Evolutionary conservation across 352 stramenopile genomes (phyloP).

Genomic region (Phytophthora idaei): DNA sequence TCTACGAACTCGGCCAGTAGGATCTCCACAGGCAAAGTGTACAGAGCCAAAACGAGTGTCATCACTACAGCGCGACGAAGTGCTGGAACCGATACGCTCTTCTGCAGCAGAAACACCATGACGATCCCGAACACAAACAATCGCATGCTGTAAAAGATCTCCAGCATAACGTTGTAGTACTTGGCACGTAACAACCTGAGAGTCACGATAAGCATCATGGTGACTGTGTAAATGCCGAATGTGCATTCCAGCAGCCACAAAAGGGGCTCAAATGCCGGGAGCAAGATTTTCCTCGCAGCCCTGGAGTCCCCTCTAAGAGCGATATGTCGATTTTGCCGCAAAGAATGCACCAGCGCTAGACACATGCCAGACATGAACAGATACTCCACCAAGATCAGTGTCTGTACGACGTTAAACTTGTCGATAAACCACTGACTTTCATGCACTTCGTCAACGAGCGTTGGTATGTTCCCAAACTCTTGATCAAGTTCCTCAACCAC

Average conservation of each 20-base stretch:
- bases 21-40: constrained; percentile 34
- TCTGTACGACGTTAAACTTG: constrained; percentile 45
- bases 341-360: constrained; percentile 52
- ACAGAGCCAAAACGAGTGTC: constrained; percentile 40
- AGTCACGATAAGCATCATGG: constrained; percentile 28
- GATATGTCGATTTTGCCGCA: constrained; percentile 60
- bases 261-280: constrained; percentile 73
- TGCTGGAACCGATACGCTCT: constrained; percentile 55
- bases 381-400: constrained; percentile 52
- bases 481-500: neutral
- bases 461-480: neutral
- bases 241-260: constrained; percentile 54
- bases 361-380: constrained; percentile 51
- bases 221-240: constrained; percentile 47
- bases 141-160: constrained; percentile 58
- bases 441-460: constrained; percentile 1
- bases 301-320: constrained; percentile 52
- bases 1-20: constrained; percentile 28
- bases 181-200: constrained; percentile 42
- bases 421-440: constrained; percentile 23
- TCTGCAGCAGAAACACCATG: constrained; percentile 63
- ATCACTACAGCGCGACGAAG: constrained; percentile 43
- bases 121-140: constrained; percentile 62
- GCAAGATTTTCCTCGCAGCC: constrained; percentile 61
- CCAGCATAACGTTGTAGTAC: constrained; percentile 29